phyloP scores from a whole-genome alignment of 495 filamentous ascomycete species.

The Recurvomyces mirabilis region DNA sequence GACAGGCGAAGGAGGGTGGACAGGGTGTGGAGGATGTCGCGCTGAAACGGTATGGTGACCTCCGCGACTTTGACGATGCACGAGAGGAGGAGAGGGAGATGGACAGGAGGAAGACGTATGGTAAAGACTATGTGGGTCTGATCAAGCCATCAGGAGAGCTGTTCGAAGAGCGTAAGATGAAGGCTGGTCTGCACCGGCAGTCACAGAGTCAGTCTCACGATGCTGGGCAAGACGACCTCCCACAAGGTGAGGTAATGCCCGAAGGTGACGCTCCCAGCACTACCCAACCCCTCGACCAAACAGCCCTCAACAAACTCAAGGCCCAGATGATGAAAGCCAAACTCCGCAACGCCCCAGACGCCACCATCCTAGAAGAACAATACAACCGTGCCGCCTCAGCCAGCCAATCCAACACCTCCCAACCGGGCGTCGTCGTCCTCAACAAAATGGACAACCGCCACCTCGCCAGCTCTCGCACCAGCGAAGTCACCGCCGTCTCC shows the following conservation, averaged over 20 bases:
- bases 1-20: conserved; percentile 61
- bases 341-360: conserved; percentile 60
- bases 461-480: conserved; percentile 59
- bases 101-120: conserved; percentile 74
- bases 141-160: conserved; percentile 82
- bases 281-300: conserved; percentile 52
- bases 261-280: conserved; percentile 31
- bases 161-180: conserved; percentile 59
- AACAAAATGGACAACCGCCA: conserved; percentile 81
- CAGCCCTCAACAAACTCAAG: conserved; percentile 75
- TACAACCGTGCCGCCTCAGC: conserved; percentile 62
- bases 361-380: conserved; percentile 65
- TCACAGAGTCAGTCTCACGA: conserved; percentile 29
- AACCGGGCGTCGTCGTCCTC: conserved; percentile 63
- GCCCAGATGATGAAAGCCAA: conserved; percentile 93
- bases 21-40: conserved; percentile 68
- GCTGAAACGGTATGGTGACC: conserved; percentile 63
- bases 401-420: conserved; percentile 43
- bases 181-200: conserved; percentile 35
- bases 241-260: conserved; percentile 35
- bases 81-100: conserved; percentile 91
- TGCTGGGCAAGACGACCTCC: conserved; percentile 20
- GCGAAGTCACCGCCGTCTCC: conserved; percentile 63
- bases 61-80: conserved; percentile 83
- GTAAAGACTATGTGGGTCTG: conserved; percentile 74